These are phyloP conservation scores for Sporothrix humicola DNA, from an alignment of 2,329 filamentous ascomycete species.

Conservation along the genomic window DNA sequence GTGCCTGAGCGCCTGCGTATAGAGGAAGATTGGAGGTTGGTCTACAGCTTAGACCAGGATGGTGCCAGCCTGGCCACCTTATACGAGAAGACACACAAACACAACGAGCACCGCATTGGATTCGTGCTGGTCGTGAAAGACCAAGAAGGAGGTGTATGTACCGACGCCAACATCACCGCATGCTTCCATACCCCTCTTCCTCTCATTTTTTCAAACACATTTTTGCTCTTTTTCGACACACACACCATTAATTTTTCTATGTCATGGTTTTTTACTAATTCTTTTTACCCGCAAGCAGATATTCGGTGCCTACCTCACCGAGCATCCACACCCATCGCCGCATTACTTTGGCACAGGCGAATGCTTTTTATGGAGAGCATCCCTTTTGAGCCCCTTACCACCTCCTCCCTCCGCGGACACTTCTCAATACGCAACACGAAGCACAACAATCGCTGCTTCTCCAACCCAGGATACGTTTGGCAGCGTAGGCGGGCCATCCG, in stretches of 20 bases:
- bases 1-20: slow-evolving; percentile 86
- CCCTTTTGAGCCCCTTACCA: slow-evolving; percentile 68
- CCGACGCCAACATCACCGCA: no score
- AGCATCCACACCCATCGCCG: slow-evolving; percentile 77
- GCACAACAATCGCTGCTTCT: slow-evolving; percentile 48
- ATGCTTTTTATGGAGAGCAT: slow-evolving; percentile 88
- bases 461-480: slow-evolving; percentile 40
- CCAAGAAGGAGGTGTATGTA: slow-evolving; percentile 71
- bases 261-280: slow-evolving; percentile 10
- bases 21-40: slow-evolving; percentile 81
- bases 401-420: slow-evolving; percentile 69
- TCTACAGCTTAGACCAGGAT: slow-evolving; percentile 90
- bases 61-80: slow-evolving; percentile 86
- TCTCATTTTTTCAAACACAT: no score
- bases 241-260: no score
- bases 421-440: slow-evolving; percentile 52
- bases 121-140: slow-evolving; percentile 91
- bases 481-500: background rate
- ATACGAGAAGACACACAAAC: slow-evolving; percentile 77
- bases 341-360: slow-evolving; percentile 97
- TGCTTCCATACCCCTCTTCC: no score
- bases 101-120: slow-evolving; percentile 73
- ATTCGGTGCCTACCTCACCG: slow-evolving; percentile 94
- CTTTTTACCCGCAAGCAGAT: slow-evolving; percentile 53
- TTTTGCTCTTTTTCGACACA: no score